Conservation (phyloP, 768 basidiomycete genomes). For the Leccinellum rugosiceps region DNA sequence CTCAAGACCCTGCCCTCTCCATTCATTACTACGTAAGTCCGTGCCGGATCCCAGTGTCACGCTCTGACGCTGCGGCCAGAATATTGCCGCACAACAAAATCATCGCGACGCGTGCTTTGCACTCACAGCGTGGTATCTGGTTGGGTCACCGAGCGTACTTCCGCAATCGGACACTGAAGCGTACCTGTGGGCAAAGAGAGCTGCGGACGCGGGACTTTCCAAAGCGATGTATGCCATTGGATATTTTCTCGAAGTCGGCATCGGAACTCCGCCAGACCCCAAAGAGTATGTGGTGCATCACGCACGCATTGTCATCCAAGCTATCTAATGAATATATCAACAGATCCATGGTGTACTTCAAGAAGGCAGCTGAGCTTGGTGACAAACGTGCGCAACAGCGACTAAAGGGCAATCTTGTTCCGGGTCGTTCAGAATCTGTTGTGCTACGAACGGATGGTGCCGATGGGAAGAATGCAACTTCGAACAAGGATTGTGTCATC, state of each 20-base stretch:
- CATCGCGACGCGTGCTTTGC: constrained; percentile 98
- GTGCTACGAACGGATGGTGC: constrained; percentile 51
- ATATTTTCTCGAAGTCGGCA: constrained; percentile 96
- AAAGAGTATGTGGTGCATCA: constrained; percentile 51
- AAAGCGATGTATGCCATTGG: constrained; percentile 99
- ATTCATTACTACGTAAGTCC: constrained; percentile 98
- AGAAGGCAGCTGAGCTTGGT: constrained; percentile 84
- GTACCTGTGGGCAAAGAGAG: constrained; percentile 94
- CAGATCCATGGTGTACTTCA: constrained; percentile 80
- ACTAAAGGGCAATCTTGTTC: constrained; percentile 57
- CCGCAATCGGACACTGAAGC: constrained; percentile 99
- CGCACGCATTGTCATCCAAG: background rate
- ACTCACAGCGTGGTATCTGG: constrained; percentile 98
- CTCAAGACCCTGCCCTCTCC: constrained; percentile 92
- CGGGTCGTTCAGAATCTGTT: constrained; percentile 61
- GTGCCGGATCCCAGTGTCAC: constrained; percentile 1
- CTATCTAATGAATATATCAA: constrained; percentile 1
- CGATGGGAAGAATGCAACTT: constrained; percentile 44
- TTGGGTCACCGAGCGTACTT: constrained; percentile 94
- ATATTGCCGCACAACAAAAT: constrained; percentile 96
- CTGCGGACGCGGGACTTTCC: constrained; percentile 84
- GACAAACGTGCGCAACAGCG: constrained; percentile 92
- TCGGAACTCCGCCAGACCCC: constrained; percentile 68
- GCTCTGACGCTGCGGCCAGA: constrained; percentile 45
- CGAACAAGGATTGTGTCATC: constrained; percentile 80